Conservation (phyloP, 192 early-diverging fungal species). For the Coemansia sp. region DNA sequence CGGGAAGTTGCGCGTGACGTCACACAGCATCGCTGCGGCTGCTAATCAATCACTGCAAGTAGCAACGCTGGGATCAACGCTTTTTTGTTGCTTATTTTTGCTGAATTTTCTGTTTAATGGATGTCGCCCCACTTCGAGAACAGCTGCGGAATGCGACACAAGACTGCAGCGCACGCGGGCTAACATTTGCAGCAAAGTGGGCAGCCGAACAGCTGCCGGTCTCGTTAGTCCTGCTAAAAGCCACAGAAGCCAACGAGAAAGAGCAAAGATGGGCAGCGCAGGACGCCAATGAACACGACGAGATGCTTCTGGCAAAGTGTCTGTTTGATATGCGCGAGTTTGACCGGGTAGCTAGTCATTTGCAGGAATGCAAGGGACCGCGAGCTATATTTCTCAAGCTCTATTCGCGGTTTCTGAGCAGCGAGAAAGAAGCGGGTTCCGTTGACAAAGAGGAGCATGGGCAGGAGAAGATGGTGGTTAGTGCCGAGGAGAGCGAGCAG, state of each 20-base stretch:
- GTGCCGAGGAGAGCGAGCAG: constrained; percentile 12
- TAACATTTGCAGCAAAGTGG: constrained; percentile 75
- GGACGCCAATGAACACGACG: constrained; percentile 27
- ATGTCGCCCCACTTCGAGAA: constrained; percentile 13
- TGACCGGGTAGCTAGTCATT: constrained; percentile 58
- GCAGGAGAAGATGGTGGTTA: background rate
- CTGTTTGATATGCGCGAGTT: constrained; percentile 74
- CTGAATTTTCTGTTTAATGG: background rate
- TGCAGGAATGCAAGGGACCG: constrained; percentile 53
- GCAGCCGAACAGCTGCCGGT: constrained; percentile 45
- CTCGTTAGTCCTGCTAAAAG: background rate
- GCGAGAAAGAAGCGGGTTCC: background rate
- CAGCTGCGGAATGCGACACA: constrained; percentile 60
- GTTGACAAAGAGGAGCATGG: background rate
- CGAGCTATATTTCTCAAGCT: constrained; percentile 71
- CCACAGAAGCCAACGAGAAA: background rate
- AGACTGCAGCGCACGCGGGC: constrained; percentile 67
- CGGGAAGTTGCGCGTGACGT: too few species aligned
- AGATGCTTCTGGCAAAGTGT: constrained; percentile 62
- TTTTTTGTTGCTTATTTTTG: background rate
- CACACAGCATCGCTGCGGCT: background rate
- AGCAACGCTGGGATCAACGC: background rate
- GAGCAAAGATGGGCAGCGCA: constrained; percentile 10
- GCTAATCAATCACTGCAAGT: background rate
- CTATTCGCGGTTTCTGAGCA: constrained; percentile 74